phyloP scores from a whole-genome alignment of 2,329 filamentous ascomycete genomes.

The Leptographium galeiforme region DNA sequence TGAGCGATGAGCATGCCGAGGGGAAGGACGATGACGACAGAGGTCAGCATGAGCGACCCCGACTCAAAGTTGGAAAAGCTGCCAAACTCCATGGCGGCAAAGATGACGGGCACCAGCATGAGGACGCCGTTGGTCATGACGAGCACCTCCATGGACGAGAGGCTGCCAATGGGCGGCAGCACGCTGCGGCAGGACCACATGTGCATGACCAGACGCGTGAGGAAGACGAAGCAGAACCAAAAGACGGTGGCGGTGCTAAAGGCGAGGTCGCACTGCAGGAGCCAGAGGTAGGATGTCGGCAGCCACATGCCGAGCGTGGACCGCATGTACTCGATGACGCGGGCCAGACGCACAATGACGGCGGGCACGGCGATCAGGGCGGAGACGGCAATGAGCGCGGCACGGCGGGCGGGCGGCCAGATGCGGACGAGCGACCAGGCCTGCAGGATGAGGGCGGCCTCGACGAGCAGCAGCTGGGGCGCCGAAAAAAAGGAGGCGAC shows the following conservation, averaged over 20 bases:
- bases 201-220: slow-evolving; percentile 34
- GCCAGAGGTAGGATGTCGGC: slow-evolving; percentile 17
- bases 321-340: slow-evolving; percentile 23
- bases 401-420: slow-evolving; percentile 26
- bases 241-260: slow-evolving; percentile 18
- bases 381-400: slow-evolving; percentile 17
- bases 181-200: slow-evolving; percentile 33
- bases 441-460: slow-evolving; percentile 36
- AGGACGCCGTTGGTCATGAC: slow-evolving; percentile 42
- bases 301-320: slow-evolving; percentile 14
- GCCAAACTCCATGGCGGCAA: slow-evolving; percentile 33
- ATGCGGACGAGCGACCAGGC: slow-evolving; percentile 38
- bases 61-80: slow-evolving; percentile 31
- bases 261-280: slow-evolving; percentile 23
- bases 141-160: slow-evolving; percentile 40
- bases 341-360: slow-evolving; percentile 20
- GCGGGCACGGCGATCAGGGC: slow-evolving; percentile 17
- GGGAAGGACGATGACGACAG: slow-evolving; percentile 37
- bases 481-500: slow-evolving; percentile 28
- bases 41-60: slow-evolving; percentile 34
- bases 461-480: slow-evolving; percentile 30
- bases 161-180: slow-evolving; percentile 25
- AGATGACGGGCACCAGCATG: slow-evolving; percentile 42
- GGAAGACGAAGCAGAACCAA: slow-evolving; percentile 45
- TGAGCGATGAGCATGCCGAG: slow-evolving; percentile 39